Base-by-base conservation (phyloP, 139 green algal species). In the Chlorella sp. region DNA sequence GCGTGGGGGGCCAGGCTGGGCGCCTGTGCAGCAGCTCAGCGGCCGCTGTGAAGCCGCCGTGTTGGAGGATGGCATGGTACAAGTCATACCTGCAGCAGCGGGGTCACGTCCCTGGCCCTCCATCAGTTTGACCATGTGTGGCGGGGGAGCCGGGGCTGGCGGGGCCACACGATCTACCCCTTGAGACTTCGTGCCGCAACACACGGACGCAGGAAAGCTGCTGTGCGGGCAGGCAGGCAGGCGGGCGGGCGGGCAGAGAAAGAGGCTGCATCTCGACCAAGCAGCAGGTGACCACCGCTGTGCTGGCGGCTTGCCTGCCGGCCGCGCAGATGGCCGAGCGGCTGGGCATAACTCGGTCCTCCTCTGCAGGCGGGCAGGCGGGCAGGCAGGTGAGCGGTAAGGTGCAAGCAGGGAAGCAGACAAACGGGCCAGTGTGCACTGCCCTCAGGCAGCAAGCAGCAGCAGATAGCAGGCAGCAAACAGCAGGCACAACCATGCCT, bases 21-120 rank as follows among this genome's bases (percentile, higher is more conserved):
- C 53, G 88, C 53, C 92, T 85, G 32, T 86, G 88, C 80, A 94
- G 87, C 81, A 80, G 34, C 69, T 85, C 22, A 18, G 69, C 86
- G 12, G 89, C 79, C 32, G 69, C 79, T 0, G 64, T 66, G 88
- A 93, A 94, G 61, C 92, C 92, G 37, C 92, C 92, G 32, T 85
- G 73, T 42, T 75, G 83, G 48, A 89, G 39, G 85, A 94, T 93
- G 73, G 88, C 92, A 24, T 93, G 85, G 80, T 94, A 88, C 66
- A 94, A 77, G 88, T 94, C 92, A 39, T 91, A 94, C 66, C 87
- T 89, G 68, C 69, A 88, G 48, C 15, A 34, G 64, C 24, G 21
- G 11, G n/a, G n/a, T n/a, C n/a, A 73, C 5, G 24, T 73, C 64
- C 21, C 64, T 30, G 11, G 64, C 64, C 64, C 64, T 30, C 21